A percentile compares a stretch with the other conserved stretches of the same genome.
Conservation (phyloP, 2,329 filamentous ascomycete species). For the Paecilomyces dactylethromorphus region DNA sequence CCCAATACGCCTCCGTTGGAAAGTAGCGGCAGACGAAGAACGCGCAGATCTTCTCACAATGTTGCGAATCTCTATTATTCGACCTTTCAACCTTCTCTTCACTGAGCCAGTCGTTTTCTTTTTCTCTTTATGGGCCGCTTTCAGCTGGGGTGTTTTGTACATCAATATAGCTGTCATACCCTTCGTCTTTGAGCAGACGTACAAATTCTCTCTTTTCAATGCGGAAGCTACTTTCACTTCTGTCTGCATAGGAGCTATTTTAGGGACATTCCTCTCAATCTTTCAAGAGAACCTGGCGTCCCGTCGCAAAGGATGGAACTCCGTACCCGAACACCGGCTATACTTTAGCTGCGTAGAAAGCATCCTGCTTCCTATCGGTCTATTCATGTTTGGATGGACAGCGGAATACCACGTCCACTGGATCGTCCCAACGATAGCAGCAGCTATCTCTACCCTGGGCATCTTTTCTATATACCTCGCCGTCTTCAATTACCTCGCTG, state of each 20-base stretch:
- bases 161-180: conserved; percentile 76
- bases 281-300: neutral
- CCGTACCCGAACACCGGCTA: neutral
- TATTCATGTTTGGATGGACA: neutral
- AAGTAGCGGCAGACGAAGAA: neutral
- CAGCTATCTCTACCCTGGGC: conserved; percentile 56
- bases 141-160: conserved; percentile 85
- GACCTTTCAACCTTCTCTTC: neutral
- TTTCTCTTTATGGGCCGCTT: conserved; percentile 85
- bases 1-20: neutral
- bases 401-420: neutral
- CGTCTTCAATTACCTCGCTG: conserved; percentile 88
- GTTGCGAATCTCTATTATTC: neutral
- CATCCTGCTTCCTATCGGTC: neutral
- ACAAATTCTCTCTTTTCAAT: conserved; percentile 61
- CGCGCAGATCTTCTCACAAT: neutral
- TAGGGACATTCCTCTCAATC: neutral
- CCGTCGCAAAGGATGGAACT: neutral
- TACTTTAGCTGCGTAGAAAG: neutral
- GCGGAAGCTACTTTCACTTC: conserved; percentile 64
- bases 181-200: conserved; percentile 63
- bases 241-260: neutral
- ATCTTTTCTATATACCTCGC: conserved; percentile 83
- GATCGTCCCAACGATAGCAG: neutral
- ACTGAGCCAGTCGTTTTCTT: conserved; percentile 52